Evolutionary conservation across 176 grass and related monocot species (phyloP).

Genomic region (Bothriochloa decipiens): DNA sequence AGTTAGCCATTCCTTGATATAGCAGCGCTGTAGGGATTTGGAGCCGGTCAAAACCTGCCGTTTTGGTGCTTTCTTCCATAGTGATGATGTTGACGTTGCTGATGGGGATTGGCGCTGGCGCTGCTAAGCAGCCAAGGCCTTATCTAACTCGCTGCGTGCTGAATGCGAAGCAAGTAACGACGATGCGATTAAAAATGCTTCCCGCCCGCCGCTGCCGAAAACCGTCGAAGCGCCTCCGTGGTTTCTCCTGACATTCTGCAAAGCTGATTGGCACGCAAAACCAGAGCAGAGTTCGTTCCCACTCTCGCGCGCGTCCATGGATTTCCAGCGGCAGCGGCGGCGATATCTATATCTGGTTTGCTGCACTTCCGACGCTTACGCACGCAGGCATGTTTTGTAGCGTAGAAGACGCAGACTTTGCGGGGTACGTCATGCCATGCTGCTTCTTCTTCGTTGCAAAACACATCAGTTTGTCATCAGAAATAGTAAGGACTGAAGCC

Average conservation of each 20-base stretch:
- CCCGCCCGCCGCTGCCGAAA: background rate
- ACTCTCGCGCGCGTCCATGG: background rate
- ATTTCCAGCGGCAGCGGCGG: background rate
- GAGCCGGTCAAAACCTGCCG: conserved; percentile 1
- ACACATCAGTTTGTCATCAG: background rate
- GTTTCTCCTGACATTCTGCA: conserved; percentile 32
- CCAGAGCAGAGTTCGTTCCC: background rate
- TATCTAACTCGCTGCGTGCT: conserved; percentile 4
- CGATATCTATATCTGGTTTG: background rate
- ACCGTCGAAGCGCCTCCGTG: conserved; percentile 41
- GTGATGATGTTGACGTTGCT: conserved; percentile 19
- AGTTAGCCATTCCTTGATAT: no score
- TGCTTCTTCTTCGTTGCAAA: background rate
- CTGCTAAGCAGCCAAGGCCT: background rate
- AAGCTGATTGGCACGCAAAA: conserved; percentile 34
- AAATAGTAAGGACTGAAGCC: background rate
- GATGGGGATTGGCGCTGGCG: background rate
- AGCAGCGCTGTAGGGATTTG: background rate
- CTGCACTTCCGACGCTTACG: background rate
- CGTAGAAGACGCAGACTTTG: background rate
- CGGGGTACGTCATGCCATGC: background rate
- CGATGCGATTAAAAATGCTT: conserved; percentile 12
- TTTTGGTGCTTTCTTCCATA: background rate
- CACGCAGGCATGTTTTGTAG: conserved; percentile 2
- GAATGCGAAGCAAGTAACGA: conserved; percentile 20